Conservation (phyloP, 768 basidiomycete species). For the Lactifluus subvellereus region DNA sequence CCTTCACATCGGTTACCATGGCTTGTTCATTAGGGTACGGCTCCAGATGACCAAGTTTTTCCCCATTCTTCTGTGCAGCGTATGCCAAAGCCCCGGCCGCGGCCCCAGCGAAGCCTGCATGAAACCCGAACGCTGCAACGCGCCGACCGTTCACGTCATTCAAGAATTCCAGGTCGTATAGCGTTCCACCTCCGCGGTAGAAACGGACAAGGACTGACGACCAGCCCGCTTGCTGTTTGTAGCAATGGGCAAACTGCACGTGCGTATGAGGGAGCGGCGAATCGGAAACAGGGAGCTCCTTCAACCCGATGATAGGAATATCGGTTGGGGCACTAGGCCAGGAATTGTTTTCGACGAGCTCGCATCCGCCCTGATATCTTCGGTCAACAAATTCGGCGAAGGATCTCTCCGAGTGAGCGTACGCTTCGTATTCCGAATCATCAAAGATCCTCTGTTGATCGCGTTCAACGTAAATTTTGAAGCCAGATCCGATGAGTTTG, state of each 20-base stretch:
- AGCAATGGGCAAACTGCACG: constrained; percentile 98
- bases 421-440: constrained; percentile 90
- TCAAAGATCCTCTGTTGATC: constrained; percentile 93
- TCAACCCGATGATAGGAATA: constrained; percentile 87
- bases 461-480: constrained; percentile 86
- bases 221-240: constrained; percentile 95
- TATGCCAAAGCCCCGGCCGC: constrained; percentile 84
- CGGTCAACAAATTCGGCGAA: constrained; percentile 12
- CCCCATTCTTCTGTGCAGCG: constrained; percentile 57
- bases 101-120: constrained; percentile 98
- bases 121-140: constrained; percentile 96
- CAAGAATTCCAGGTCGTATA: constrained; percentile 96
- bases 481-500: constrained; percentile 81
- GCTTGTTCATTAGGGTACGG: constrained; percentile 81
- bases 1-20: constrained; percentile 74
- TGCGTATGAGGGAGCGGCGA: constrained; percentile 89
- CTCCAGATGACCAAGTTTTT: constrained; percentile 59
- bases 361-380: constrained; percentile 74
- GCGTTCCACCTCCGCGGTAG: constrained; percentile 69
- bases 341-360: constrained; percentile 76
- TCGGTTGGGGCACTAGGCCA: constrained; percentile 78
- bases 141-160: constrained; percentile 78
- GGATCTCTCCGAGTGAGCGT: constrained; percentile 33
- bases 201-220: constrained; percentile 79
- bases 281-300: constrained; percentile 84